Base-by-base conservation (phyloP, 2,329 filamentous ascomycete species). In the Cercospora beticola region DNA sequence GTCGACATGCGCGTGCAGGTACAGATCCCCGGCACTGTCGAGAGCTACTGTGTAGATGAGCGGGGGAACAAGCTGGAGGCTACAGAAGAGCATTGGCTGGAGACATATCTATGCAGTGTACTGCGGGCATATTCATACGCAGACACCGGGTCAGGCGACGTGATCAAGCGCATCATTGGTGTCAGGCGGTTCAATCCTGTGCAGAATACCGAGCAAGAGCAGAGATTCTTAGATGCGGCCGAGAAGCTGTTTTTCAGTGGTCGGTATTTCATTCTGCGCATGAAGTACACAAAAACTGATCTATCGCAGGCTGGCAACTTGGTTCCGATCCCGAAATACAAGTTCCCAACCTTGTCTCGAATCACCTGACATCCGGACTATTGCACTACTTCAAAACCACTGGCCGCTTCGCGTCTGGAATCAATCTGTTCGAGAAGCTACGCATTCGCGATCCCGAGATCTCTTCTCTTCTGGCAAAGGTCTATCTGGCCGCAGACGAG, bases 1-100 rank as follows among this genome's bases (percentile, higher is more conserved):
- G 86, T 98, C 64, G 95, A 99, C 78, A 99, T 99, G 95, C 93
- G 95, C 70, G 94, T 99, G 12, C 94, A 98, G 78, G 94, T 99
- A 68, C 94, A 94, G 72, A 98, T 99, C 72, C 95, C 95, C 18
- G 95, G 95, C 69, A 95, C 92, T 9, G 93, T 99, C 63, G 94
- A 99, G 80, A 96, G 93, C 81, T 98, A 97, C 80, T 98, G 94
- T 80, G 92, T 99, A 67, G 94, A 99, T 80, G 95, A 99, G 82
- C 89, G 94, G 76, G 95, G 95, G 73, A 94, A 97, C 79, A 97
- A 97, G 83, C 89, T 93, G 73, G 92, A 95, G 73, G 92, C 94
- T 14, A 94, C 94, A 0, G 95, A 99, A 72, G 92, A 94, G 33
- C 86, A 99, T 46, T 99, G 95, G 95, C 86, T 99, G 16, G 95